Evolutionary conservation across 225 moss, liverwort and hornwort genomes (phyloP).

Genomic region (Physcomitrium patens): DNA sequence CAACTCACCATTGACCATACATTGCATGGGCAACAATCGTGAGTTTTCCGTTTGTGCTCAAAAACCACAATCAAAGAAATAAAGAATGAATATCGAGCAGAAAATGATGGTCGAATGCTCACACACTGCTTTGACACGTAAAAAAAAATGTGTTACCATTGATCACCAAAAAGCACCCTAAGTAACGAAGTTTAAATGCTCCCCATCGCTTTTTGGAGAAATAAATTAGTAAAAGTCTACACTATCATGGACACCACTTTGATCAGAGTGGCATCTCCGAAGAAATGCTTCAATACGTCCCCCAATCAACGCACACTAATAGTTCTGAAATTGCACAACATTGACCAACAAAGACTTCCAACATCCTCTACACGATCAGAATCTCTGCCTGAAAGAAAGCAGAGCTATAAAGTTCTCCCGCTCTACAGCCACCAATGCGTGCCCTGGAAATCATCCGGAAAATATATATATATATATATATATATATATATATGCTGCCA

Average conservation of each 20-base stretch:
- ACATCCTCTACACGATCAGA: not conserved
- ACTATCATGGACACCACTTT: not conserved
- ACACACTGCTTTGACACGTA: too few relatives aligned
- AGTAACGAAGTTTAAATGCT: not conserved
- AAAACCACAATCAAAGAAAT: not conserved
- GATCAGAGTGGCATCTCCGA: not conserved
- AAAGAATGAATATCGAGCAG: not conserved
- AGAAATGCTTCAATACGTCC: not conserved
- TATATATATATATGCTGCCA: too few relatives aligned
- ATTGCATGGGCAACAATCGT: not conserved
- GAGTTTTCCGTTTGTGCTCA: not conserved
- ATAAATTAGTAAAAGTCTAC: not conserved
- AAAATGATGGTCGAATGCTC: not conserved
- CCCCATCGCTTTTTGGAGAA: not conserved
- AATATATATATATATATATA: too few relatives aligned
- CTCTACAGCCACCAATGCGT: not conserved
- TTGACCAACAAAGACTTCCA: not conserved
- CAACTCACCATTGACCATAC: slow-evolving; percentile 8
- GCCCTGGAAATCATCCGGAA: not conserved
- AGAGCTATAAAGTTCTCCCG: not conserved
- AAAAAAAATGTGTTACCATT: too few relatives aligned
- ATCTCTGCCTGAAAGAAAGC: not conserved
- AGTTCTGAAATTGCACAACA: slow-evolving; percentile 18
- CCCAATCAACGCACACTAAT: not conserved
- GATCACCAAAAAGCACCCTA: not conserved